phyloP scores from a whole-genome alignment of 371 early-diverging fungal species.

The Entomophthora muscae region DNA sequence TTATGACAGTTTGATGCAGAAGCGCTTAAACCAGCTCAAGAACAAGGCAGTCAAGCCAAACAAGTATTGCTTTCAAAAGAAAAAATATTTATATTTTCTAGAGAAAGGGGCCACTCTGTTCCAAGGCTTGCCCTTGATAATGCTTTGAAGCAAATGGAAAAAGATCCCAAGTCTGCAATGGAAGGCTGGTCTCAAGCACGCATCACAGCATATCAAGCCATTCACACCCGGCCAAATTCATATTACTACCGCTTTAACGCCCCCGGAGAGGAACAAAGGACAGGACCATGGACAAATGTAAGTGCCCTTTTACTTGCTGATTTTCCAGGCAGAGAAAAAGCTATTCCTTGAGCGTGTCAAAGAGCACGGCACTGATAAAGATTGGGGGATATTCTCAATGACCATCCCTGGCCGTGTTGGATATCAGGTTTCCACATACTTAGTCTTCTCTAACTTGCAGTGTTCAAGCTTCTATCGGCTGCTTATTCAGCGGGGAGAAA shows the following conservation, averaged over 20 bases:
- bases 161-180: slow-evolving; percentile 60
- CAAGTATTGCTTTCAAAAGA: background rate
- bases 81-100: background rate
- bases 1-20: slow-evolving; percentile 62
- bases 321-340: slow-evolving; percentile 45
- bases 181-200: slow-evolving; percentile 91
- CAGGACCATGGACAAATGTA: slow-evolving; percentile 65
- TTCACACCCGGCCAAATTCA: slow-evolving; percentile 78
- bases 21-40: slow-evolving; percentile 22
- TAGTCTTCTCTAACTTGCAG: slow-evolving; percentile 16
- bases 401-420: slow-evolving; percentile 87
- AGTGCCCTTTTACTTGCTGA: background rate
- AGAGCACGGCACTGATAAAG: slow-evolving; percentile 81
- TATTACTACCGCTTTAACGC: slow-evolving; percentile 93
- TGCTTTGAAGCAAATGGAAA: slow-evolving; percentile 68
- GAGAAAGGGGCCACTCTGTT: slow-evolving; percentile 30
- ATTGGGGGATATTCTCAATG: slow-evolving; percentile 92
- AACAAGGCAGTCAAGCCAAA: background rate
- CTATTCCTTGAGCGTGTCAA: slow-evolving; percentile 59
- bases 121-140: slow-evolving; percentile 72
- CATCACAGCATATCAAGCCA: slow-evolving; percentile 72
- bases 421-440: slow-evolving; percentile 44
- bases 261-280: slow-evolving; percentile 82
- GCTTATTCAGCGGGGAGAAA: slow-evolving; percentile 63
- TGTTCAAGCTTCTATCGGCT: slow-evolving; percentile 87